Percentiles rank a stretch among this genome's conserved stretches.
These are phyloP conservation scores for Stylonectria norvegica DNA, from an alignment of 2,329 filamentous ascomycete genomes.

Conservation along the genomic window DNA sequence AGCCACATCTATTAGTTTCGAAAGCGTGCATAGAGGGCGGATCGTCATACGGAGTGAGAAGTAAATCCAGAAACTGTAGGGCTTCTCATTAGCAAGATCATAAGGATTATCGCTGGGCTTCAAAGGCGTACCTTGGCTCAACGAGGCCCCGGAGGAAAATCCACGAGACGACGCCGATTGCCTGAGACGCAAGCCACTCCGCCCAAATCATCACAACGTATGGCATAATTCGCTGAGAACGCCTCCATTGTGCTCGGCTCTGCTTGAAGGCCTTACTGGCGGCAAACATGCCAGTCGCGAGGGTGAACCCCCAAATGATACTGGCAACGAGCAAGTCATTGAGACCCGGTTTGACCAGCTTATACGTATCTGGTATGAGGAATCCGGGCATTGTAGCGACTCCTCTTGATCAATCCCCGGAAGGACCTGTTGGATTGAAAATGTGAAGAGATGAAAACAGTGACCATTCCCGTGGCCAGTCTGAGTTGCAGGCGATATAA, in stretches of 20 bases:
- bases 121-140: slow-evolving; percentile 17
- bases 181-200: slow-evolving; percentile 18
- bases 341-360: slow-evolving; percentile 7
- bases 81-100: slow-evolving; percentile 1
- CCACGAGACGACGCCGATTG: slow-evolving; percentile 22
- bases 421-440: background rate
- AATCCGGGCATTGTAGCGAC: slow-evolving; percentile 4
- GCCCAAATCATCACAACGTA: slow-evolving; percentile 23
- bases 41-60: slow-evolving; percentile 16
- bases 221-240: slow-evolving; percentile 4
- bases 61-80: slow-evolving; percentile 21
- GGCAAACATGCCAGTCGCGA: slow-evolving; percentile 18
- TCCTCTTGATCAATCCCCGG: background rate
- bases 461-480: no score
- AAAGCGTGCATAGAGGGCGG: slow-evolving; percentile 10
- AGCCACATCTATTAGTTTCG: slow-evolving; percentile 5
- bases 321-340: slow-evolving; percentile 22
- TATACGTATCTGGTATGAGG: slow-evolving; percentile 17
- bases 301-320: slow-evolving; percentile 25
- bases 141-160: slow-evolving; percentile 17
- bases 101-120: background rate
- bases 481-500: background rate
- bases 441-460: background rate
- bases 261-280: slow-evolving; percentile 19
- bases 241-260: slow-evolving; percentile 16